Evolutionary conservation across 1,139 yeast genomes (phyloP).

Genomic region (Taiozyma onychis): DNA sequence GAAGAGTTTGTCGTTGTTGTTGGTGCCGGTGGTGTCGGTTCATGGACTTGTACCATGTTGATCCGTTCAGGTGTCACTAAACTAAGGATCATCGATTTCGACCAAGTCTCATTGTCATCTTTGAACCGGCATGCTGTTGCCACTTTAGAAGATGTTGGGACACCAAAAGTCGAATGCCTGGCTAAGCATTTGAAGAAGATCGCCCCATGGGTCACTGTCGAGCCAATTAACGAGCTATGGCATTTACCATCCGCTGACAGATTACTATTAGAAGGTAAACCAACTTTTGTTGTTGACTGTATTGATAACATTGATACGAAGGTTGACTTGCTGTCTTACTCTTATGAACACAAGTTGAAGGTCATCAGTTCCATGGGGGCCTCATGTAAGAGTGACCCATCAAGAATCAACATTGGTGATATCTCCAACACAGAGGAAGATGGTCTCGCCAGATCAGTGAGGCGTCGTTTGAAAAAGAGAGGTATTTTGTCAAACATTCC

Average conservation of each 20-base stretch:
- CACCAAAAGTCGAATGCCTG: slow-evolving; percentile 78
- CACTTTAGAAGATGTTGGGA: slow-evolving; percentile 80
- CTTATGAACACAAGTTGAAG: slow-evolving; percentile 51
- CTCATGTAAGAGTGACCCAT: slow-evolving; percentile 83
- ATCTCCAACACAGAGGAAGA: slow-evolving; percentile 83
- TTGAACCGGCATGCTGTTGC: slow-evolving; percentile 95
- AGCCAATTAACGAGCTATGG: slow-evolving; percentile 76
- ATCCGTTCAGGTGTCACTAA: slow-evolving; percentile 84
- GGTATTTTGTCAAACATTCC: slow-evolving; percentile 79
- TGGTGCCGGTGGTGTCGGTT: slow-evolving; percentile 99
- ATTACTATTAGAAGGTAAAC: slow-evolving; percentile 48
- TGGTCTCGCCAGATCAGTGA: slow-evolving; percentile 82
- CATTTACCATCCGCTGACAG: slow-evolving; percentile 56
- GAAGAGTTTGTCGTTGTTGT: slow-evolving; percentile 76
- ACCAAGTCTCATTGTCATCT: slow-evolving; percentile 89
- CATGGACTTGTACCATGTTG: slow-evolving; percentile 92
- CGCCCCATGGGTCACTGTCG: slow-evolving; percentile 90
- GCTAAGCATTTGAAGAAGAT: slow-evolving; percentile 56
- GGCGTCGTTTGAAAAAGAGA: slow-evolving; percentile 72
- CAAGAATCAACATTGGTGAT: slow-evolving; percentile 76
- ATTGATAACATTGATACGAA: slow-evolving; percentile 95
- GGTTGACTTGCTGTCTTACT: slow-evolving; percentile 77
- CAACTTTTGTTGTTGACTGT: slow-evolving; percentile 83
- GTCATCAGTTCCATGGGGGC: slow-evolving; percentile 95
- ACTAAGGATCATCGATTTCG: slow-evolving; percentile 83